Percentiles rank a stretch among this genome's conserved stretches.
Evolutionary conservation across 768 basidiomycete genomes (phyloP).

Genomic region (Xerocomellus dryophilus): DNA sequence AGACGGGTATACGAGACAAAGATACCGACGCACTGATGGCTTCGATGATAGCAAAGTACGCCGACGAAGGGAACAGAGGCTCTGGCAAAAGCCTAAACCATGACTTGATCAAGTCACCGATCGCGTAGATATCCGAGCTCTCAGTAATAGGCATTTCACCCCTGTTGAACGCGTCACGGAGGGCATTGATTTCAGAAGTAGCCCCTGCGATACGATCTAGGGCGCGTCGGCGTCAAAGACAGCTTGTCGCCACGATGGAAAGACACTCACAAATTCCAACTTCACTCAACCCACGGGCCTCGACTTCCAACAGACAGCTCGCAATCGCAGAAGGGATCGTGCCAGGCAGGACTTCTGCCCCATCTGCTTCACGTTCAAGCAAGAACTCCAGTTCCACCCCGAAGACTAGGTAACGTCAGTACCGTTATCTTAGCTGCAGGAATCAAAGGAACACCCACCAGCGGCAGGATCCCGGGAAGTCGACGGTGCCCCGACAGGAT

Average conservation of each 20-base stretch:
- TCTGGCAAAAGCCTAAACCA: conserved; percentile 85
- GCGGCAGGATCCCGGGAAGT: conserved; percentile 71
- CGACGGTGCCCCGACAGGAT: conserved; percentile 44
- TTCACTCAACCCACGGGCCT: conserved; percentile 72
- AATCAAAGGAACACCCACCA: conserved; percentile 43
- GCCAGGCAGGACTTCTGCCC: conserved; percentile 49
- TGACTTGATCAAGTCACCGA: conserved; percentile 79
- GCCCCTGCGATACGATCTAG: conserved; percentile 84
- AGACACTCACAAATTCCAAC: conserved; percentile 72
- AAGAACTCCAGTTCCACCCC: conserved; percentile 73
- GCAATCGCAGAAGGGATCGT: conserved; percentile 65
- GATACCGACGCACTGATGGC: conserved; percentile 55
- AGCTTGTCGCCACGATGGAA: background rate
- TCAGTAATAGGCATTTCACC: conserved; percentile 60
- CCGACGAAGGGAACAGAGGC: conserved; percentile 67
- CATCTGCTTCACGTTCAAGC: conserved; percentile 59
- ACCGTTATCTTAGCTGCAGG: background rate
- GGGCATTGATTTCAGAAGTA: conserved; percentile 58
- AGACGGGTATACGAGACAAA: background rate
- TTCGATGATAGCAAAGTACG: conserved; percentile 66
- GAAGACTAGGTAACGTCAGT: conserved; percentile 47
- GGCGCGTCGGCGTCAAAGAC: background rate
- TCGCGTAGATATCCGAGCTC: conserved; percentile 73
- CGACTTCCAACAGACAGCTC: conserved; percentile 66
- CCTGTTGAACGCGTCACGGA: conserved; percentile 76